These are phyloP conservation scores for Leishmania mexicana DNA, from an alignment of 208 protist species.

Conservation along the genomic window DNA sequence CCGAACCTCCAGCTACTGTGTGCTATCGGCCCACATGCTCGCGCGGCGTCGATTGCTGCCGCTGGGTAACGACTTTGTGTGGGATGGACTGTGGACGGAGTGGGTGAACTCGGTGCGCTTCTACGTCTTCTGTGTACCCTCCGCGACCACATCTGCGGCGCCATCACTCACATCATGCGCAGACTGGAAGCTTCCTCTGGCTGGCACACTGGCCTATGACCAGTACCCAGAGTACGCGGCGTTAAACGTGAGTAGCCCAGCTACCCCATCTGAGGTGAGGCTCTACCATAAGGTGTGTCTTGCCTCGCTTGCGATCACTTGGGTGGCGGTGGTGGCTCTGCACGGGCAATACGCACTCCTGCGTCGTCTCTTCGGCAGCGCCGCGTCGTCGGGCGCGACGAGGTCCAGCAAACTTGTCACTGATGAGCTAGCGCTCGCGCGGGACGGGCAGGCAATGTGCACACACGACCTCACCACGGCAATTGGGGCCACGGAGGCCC, in stretches of 20 bases:
- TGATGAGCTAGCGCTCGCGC: not conserved
- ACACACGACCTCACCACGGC: not conserved
- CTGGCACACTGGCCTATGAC: slow-evolving; percentile 12
- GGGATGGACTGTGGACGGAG: slow-evolving; percentile 33
- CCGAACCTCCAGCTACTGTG: slow-evolving; percentile 42
- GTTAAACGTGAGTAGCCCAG: slow-evolving; percentile 4
- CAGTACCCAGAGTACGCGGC: slow-evolving; percentile 30
- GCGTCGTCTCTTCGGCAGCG: slow-evolving; percentile 4
- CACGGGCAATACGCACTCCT: not conserved
- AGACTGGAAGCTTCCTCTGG: slow-evolving; percentile 24
- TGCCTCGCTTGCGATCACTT: slow-evolving; percentile 18
- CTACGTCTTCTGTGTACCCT: slow-evolving; percentile 26
- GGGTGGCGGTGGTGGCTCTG: slow-evolving; percentile 9
- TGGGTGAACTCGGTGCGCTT: slow-evolving; percentile 57
- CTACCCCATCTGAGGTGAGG: slow-evolving; percentile 11
- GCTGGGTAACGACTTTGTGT: slow-evolving; percentile 22
- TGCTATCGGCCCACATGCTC: slow-evolving; percentile 51
- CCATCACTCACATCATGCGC: not conserved
- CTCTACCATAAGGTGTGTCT: slow-evolving; percentile 15
- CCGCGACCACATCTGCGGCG: not conserved
- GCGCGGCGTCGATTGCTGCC: slow-evolving; percentile 55
- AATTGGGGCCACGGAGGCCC: slow-evolving; percentile 7
- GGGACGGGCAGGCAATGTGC: not conserved
- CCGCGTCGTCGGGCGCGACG: too few relatives aligned
- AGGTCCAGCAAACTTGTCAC: not conserved